Conservation (phyloP, 129 eudicot genomes). For the Mikania micrantha region DNA sequence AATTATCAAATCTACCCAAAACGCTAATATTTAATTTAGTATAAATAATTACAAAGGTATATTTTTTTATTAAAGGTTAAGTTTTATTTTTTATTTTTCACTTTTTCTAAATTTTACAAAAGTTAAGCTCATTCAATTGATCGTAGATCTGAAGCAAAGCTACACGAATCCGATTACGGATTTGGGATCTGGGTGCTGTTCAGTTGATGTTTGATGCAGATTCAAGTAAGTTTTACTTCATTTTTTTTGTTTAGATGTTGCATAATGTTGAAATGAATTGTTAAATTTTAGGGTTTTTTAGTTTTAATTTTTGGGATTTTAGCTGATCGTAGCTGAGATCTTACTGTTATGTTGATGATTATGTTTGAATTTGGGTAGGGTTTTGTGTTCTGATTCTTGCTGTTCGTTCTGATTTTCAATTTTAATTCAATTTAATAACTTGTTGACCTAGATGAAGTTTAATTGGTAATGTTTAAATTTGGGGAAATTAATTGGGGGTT, state of each 20-base stretch:
- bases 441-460: conserved; percentile 30
- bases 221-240: conserved; percentile 46
- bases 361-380: neutral
- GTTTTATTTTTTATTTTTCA: conserved; percentile 24
- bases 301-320: conserved; percentile 13
- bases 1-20: conserved; percentile 25
- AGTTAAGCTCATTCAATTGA: conserved; percentile 21
- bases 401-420: conserved; percentile 23
- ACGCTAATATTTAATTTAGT: conserved; percentile 27
- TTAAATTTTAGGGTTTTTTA: conserved; percentile 22
- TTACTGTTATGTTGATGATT: neutral
- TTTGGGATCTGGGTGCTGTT: conserved; percentile 32
- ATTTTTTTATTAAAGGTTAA: conserved; percentile 29
- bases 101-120: conserved; percentile 33
- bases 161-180: conserved; percentile 25
- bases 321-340: conserved; percentile 21
- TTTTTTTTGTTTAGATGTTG: conserved; percentile 13
- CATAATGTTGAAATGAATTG: neutral
- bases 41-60: conserved; percentile 25
- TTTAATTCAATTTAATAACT: conserved; percentile 24
- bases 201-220: conserved; percentile 26
- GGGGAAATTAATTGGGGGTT: conserved; percentile 5
- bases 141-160: conserved; percentile 59
- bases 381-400: conserved; percentile 9
- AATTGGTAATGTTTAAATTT: conserved; percentile 5